Percentiles rank a stretch among this genome's conserved stretches.
Conservation (phyloP, 768 basidiomycete species). For the Agrocybe praecox region DNA sequence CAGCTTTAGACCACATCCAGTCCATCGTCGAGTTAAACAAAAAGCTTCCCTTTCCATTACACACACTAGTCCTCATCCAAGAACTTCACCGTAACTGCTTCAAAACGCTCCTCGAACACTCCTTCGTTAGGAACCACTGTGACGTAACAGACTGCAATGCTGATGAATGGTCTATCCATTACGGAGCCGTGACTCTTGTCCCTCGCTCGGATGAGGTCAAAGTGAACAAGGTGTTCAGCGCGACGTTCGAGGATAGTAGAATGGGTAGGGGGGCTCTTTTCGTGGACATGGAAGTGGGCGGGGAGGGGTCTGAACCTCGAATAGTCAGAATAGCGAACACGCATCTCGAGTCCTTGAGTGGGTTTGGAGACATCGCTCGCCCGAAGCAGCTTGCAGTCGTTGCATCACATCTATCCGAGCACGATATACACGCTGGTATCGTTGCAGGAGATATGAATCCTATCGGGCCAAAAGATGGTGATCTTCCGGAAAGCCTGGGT, state of each 20-base stretch:
- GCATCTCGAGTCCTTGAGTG: constrained; percentile 18
- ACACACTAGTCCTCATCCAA: constrained; percentile 15
- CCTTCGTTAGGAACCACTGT: constrained; percentile 9
- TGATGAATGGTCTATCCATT: constrained; percentile 9
- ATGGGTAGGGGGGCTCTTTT: constrained; percentile 18
- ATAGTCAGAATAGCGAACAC: constrained; percentile 12
- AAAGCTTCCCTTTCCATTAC: background rate
- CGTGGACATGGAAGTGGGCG: constrained; percentile 2
- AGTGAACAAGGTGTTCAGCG: constrained; percentile 10
- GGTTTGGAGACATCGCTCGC: constrained; percentile 7
- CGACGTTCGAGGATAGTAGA: constrained; percentile 2
- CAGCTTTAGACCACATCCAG: constrained; percentile 8
- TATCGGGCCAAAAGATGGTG: constrained; percentile 15
- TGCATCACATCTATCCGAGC: constrained; percentile 2
- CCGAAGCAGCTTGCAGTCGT: constrained; percentile 10
- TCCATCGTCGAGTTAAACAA: background rate
- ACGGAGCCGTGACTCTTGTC: constrained; percentile 13
- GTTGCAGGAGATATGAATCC: constrained; percentile 22
- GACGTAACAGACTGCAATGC: constrained; percentile 10
- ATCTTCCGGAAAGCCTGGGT: constrained; percentile 9
- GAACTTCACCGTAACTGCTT: constrained; percentile 7
- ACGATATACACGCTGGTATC: constrained; percentile 10
- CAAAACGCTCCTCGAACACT: constrained; percentile 8
- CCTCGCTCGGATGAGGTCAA: background rate
- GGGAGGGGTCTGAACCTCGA: background rate